Evolutionary conservation across 176 grass and related monocot species (phyloP).

Genomic region (Secale cereale): DNA sequence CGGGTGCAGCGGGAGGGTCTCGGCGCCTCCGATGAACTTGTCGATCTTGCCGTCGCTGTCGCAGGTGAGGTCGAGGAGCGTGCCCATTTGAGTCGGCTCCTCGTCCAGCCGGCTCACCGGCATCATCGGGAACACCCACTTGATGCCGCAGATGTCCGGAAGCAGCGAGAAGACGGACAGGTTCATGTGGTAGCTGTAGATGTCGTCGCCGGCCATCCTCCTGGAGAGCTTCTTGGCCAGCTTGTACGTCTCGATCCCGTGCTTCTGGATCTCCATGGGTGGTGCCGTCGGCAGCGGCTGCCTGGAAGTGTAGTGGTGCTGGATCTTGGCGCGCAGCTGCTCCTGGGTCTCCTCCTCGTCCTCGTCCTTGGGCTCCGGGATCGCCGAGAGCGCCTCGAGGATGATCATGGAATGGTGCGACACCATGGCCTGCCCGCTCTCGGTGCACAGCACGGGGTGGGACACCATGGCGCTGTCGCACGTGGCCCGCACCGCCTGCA

Average conservation of each 20-base stretch:
- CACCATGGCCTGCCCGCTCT: too few relatives aligned
- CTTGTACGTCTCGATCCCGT: constrained; percentile 15
- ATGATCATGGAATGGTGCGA: too few relatives aligned
- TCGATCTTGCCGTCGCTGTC: constrained; percentile 36
- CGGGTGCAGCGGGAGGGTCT: constrained; percentile 31
- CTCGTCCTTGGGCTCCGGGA: too few relatives aligned
- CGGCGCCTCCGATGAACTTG: constrained; percentile 19
- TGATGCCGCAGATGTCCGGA: constrained; percentile 14
- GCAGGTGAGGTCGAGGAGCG: constrained; percentile 32
- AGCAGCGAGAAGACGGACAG: constrained; percentile 39
- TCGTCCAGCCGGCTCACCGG: constrained; percentile 29
- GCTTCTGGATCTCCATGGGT: constrained; percentile 20
- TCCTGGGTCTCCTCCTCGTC: too few relatives aligned
- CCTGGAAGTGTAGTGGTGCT: too few relatives aligned
- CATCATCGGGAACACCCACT: constrained; percentile 34
- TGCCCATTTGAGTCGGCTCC: not conserved
- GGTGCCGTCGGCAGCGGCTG: not conserved
- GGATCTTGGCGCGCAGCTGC: too few relatives aligned
- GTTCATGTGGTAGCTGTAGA: constrained; percentile 46
- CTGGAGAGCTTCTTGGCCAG: not conserved
- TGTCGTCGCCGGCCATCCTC: not conserved
- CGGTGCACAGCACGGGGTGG: too few relatives aligned
- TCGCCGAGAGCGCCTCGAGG: too few relatives aligned
- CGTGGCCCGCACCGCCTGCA: too few relatives aligned
- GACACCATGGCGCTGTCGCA: too few relatives aligned